These are phyloP conservation scores for Graphium sp. DNA, from an alignment of 2,329 filamentous ascomycete species.

Conservation along the genomic window DNA sequence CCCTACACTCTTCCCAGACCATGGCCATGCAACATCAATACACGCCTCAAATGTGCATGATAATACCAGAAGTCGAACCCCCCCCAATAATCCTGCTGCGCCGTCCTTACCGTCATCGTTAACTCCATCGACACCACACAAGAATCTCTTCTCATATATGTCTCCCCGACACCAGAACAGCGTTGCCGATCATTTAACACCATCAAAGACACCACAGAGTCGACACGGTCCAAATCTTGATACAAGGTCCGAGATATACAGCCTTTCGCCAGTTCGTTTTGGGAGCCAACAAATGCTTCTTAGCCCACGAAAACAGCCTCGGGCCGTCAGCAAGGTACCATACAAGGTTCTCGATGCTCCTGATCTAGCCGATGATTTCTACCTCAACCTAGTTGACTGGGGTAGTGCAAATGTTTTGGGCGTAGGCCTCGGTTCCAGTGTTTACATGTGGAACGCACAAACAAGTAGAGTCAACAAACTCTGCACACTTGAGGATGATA, in stretches of 20 bases:
- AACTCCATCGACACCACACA: conserved; percentile 89
- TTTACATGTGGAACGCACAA: conserved; percentile 97
- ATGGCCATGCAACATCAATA: conserved; percentile 26
- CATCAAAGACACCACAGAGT: conserved; percentile 76
- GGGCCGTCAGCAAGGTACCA: conserved; percentile 86
- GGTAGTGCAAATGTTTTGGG: conserved; percentile 87
- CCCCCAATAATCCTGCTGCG: conserved; percentile 47
- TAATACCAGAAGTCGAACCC: conserved; percentile 62
- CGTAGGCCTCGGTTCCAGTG: conserved; percentile 79
- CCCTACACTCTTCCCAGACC: conserved; percentile 43
- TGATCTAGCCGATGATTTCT: conserved; percentile 93
- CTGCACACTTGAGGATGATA: conserved; percentile 83
- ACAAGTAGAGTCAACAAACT: conserved; percentile 84
- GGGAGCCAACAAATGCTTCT: conserved; percentile 88
- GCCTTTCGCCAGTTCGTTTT: conserved; percentile 81
- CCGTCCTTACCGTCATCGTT: conserved; percentile 54
- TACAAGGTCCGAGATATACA: conserved; percentile 84
- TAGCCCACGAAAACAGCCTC: conserved; percentile 72
- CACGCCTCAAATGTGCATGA: conserved; percentile 37
- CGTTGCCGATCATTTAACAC: conserved; percentile 69
- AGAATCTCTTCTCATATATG: conserved; percentile 89
- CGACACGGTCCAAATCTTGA: conserved; percentile 80
- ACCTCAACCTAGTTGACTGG: conserved; percentile 95
- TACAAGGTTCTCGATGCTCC: conserved; percentile 97
- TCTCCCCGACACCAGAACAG: conserved; percentile 55